Evolutionary conservation across 1,139 yeast genomes (phyloP).

Genomic region (Debaryomyces sp.): DNA sequence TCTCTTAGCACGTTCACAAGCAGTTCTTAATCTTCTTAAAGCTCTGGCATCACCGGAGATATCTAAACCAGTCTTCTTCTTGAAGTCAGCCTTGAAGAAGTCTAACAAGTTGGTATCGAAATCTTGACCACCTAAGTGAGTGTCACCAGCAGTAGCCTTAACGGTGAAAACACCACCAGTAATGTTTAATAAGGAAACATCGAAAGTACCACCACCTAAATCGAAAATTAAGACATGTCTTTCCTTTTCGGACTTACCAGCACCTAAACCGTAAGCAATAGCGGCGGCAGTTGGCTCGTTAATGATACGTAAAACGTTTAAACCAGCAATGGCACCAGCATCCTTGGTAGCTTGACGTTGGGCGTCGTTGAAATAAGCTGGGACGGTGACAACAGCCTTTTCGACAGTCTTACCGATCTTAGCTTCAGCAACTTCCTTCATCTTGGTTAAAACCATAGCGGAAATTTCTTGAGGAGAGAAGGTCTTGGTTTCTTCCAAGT

Average conservation of each 20-base stretch:
- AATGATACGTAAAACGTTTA: constrained; percentile 93
- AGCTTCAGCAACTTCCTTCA: constrained; percentile 98
- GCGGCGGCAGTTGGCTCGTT: constrained; percentile 99
- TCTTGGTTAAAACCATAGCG: constrained; percentile 94
- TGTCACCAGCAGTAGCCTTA: constrained; percentile 99
- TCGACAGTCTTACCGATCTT: constrained; percentile 91
- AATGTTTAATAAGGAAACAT: constrained; percentile 93
- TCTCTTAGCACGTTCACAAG: constrained; percentile 99
- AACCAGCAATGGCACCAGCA: constrained; percentile 97
- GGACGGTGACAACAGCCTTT: constrained; percentile 94
- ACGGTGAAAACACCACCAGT: constrained; percentile 99
- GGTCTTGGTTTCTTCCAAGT: constrained; percentile 89
- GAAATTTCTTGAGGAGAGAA: constrained; percentile 98
- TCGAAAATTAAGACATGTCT: constrained; percentile 91
- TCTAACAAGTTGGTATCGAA: constrained; percentile 96
- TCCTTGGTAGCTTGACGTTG: constrained; percentile 99
- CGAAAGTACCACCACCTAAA: constrained; percentile 99
- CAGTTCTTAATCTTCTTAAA: constrained; percentile 97
- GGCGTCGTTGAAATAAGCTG: constrained; percentile 97
- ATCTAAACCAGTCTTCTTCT: constrained; percentile 95
- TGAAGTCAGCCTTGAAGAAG: constrained; percentile 93
- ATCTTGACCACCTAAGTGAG: constrained; percentile 99
- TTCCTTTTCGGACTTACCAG: constrained; percentile 87
- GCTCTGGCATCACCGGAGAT: constrained; percentile 93
- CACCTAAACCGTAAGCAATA: constrained; percentile 97